Conservation (phyloP, 75 land plant species). For the Pinus albicaulis region DNA sequence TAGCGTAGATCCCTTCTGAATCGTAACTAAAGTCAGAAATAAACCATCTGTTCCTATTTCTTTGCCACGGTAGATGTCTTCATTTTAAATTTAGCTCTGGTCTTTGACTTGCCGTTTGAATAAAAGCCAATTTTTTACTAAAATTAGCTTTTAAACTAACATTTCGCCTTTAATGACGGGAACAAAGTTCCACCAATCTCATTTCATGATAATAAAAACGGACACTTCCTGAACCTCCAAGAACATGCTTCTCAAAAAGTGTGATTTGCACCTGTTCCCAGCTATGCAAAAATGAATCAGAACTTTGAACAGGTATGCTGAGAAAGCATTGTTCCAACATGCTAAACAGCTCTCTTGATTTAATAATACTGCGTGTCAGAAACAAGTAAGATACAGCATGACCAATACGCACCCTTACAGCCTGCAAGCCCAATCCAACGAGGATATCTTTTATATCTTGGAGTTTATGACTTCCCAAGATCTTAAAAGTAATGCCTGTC, state of each 20-base stretch:
- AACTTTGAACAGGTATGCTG: slow-evolving; percentile 7
- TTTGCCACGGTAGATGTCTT: too few species aligned
- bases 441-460: slow-evolving; percentile 37
- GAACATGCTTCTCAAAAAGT: slow-evolving; percentile 31
- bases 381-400: slow-evolving; percentile 28
- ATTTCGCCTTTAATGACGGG: too few species aligned
- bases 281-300: slow-evolving; percentile 22
- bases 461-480: slow-evolving; percentile 29
- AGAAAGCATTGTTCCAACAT: slow-evolving; percentile 18
- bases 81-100: too few species aligned
- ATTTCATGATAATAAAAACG: too few species aligned
- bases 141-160: too few species aligned
- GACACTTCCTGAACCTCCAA: slow-evolving; percentile 33
- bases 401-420: slow-evolving; percentile 38
- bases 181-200: too few species aligned
- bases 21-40: too few species aligned
- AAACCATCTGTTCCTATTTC: too few species aligned
- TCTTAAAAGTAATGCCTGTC: slow-evolving; percentile 10
- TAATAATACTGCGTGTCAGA: slow-evolving; percentile 32
- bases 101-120: too few species aligned
- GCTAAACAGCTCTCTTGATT: slow-evolving; percentile 27
- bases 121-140: too few species aligned
- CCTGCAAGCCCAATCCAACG: slow-evolving; percentile 51
- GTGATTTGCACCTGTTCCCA: slow-evolving; percentile 59
- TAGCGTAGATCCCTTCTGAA: too few species aligned